Evolutionary conservation across 2,329 filamentous ascomycete genomes (phyloP).

Genomic region (Aspergillus fumigatiaffinis): DNA sequence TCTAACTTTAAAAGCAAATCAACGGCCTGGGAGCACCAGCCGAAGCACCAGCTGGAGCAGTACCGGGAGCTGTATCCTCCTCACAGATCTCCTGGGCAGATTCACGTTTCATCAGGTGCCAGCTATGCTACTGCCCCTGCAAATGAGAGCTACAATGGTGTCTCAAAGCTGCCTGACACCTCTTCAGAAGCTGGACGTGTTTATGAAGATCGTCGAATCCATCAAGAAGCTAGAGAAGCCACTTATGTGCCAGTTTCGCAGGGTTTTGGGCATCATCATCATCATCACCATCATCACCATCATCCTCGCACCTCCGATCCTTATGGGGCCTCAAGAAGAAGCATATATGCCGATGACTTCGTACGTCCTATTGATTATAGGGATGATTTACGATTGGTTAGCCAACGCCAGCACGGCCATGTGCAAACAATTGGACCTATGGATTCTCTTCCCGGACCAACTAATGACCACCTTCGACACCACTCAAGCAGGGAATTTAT

Average conservation of each 20-base stretch:
- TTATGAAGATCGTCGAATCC: slow-evolving; percentile 18
- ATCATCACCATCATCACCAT: slow-evolving; percentile 15
- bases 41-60: slow-evolving; percentile 4
- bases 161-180: slow-evolving; percentile 11
- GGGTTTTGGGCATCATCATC: slow-evolving; percentile 13
- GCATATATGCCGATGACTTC: slow-evolving; percentile 36
- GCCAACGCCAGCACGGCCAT: slow-evolving; percentile 13
- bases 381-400: slow-evolving; percentile 19
- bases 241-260: slow-evolving; percentile 11
- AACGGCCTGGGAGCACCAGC: slow-evolving; percentile 7
- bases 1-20: slow-evolving; percentile 14
- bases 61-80: slow-evolving; percentile 6
- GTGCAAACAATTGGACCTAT: slow-evolving; percentile 11
- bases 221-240: slow-evolving; percentile 7
- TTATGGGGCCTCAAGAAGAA: slow-evolving; percentile 18
- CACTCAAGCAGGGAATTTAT: slow-evolving; percentile 7
- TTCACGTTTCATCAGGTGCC: slow-evolving; percentile 11
- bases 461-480: slow-evolving; percentile 10
- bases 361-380: slow-evolving; percentile 31
- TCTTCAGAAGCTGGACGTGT: slow-evolving; percentile 12
- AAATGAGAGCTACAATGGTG: slow-evolving; percentile 18
- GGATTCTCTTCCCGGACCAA: slow-evolving; percentile 14
- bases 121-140: slow-evolving; percentile 13
- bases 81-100: slow-evolving; percentile 8
- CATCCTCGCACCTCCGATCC: slow-evolving; percentile 12